These are phyloP conservation scores for Podospora pseudocomata DNA, from an alignment of 495 filamentous ascomycete genomes.

Conservation along the genomic window DNA sequence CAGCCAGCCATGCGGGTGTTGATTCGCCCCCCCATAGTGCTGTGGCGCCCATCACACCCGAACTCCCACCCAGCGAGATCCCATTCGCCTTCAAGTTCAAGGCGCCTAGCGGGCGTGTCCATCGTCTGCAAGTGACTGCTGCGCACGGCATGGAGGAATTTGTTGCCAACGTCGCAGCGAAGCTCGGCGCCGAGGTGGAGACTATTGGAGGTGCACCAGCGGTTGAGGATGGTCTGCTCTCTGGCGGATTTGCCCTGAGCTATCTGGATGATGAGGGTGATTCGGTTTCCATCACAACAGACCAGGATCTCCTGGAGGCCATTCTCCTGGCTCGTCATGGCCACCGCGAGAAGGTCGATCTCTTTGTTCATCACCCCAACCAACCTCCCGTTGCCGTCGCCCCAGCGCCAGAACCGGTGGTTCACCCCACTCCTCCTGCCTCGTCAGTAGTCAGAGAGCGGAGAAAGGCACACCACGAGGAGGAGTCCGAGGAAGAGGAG, in stretches of 20 bases:
- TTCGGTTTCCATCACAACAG: conserved; percentile 94
- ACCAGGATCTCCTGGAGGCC: conserved; percentile 87
- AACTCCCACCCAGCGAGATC: conserved; percentile 56
- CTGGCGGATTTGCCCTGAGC: conserved; percentile 84
- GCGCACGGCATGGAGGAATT: conserved; percentile 78
- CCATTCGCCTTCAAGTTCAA: conserved; percentile 99
- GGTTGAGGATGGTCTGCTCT: conserved; percentile 73
- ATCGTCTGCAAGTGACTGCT: conserved; percentile 81
- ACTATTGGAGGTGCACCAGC: conserved; percentile 76
- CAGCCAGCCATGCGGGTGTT: conserved; percentile 84
- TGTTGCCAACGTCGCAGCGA: conserved; percentile 72
- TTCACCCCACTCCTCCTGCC: conserved; percentile 48
- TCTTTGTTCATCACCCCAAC: conserved; percentile 92
- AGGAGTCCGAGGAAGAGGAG: conserved; percentile 56
- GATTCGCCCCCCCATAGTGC: conserved; percentile 71
- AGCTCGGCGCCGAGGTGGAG: conserved; percentile 83
- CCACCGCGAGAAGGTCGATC: conserved; percentile 85
- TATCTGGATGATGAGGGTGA: conserved; percentile 98
- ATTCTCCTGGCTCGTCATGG: conserved; percentile 75
- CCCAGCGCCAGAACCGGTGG: conserved; percentile 49
- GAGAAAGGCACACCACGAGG: conserved; percentile 52
- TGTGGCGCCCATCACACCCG: conserved; percentile 34
- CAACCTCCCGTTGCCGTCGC: conserved; percentile 75
- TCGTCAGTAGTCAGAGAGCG: conserved; percentile 58
- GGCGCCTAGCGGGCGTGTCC: conserved; percentile 91